Evolutionary conservation across 768 basidiomycete genomes (phyloP), one percentile per base, ranked within the genome.

Genomic region (Rhodocollybia butyracea): DNA sequence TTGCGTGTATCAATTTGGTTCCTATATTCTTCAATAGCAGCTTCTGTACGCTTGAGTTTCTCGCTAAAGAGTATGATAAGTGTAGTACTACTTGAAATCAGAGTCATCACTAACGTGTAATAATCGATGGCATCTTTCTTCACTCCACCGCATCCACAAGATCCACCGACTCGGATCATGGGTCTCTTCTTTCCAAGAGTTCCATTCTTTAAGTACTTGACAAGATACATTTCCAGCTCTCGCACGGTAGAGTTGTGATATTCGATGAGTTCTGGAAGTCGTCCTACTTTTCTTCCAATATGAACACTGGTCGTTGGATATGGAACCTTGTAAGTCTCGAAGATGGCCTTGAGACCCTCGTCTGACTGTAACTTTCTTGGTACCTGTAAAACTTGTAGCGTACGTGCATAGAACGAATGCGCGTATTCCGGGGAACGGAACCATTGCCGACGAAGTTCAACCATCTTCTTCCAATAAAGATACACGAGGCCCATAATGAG

Each of bases 241-340:
- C 89, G 80, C n/a, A 99, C 96, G n/a, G 92, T 88, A 52, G 85
- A 74, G 68, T 98, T 98, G 69, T 95, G 92, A 63, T 86, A 89
- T 55, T 96, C 90, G 59, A 99, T 91, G 54, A 97, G 75, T 57
- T 93, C 86, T 0, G 97, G 94, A 15, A 98, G 85, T 55, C 84
- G 80, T 26, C 94, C 96, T 31, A 98, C 88, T 61, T 83, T 84
- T 21, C 93, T 85, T 22, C 93, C 89, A 50, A 95, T 86, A 70
- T 94, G 91, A 5, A 95, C 93, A 22, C 89, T 86, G 1, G 91
- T 93, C 0, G 94, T 94, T 1, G 93, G 93, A 68, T 96, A 95
- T 13, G 94, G 94, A 6, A 94, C 82, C 54, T 83, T 79, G 13
- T 88, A 73, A 10, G 76, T 75, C 60, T 89, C 83, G 67, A 96